Base-by-base conservation (phyloP, 805 yeast species). In the Saccharomycopsis sp. region DNA sequence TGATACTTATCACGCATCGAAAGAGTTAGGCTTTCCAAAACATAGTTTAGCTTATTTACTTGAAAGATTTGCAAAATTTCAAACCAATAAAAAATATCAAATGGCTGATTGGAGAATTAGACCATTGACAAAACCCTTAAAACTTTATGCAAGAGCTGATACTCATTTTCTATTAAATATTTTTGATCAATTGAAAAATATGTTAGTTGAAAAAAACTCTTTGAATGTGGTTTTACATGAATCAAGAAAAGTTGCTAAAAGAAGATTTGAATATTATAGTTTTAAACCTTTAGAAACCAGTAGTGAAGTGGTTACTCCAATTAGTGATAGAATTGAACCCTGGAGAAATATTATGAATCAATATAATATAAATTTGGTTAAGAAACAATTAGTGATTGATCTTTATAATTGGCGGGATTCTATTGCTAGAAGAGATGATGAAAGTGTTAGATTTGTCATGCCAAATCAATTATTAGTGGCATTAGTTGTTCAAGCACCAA, bases 91-190 rank as follows among this genome's bases (percentile, higher is more conserved):
- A 53, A 83, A 88, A 61, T 92, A 88, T 61, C 99, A 92, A 61
- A 63, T 88, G 46, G 95, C 97, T 1, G 98, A 92, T 59, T 92
- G 98, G 98, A 73, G 98, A 56, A 61, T 79, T 5, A 70, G 98
- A 49, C 98, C 98, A 0, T 62, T 92, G 38, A 71, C 84, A 1
- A 57, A 64, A 8, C 76, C 84, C 29, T 80, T 92, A 88, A 59
- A 67, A 45, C 73, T 79, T 13, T 92, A 92, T 57, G 98, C 98
- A 0, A 71, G 95, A 48, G 82, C 96, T 0, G 98, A 92, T 59
- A 92, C 98, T 0, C 98, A 92, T 59, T 92, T 87, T 52, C 61
- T 92, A 38, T 65, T 92, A 28, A 73, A 81, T 57, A 81, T 92
- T 13, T 92, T 69, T 59, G 89, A 86, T 53, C 72, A 72, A 47